Evolutionary conservation across 129 eudicot genomes (phyloP), one percentile per base, ranked within the genome.

Genomic region (Erigeron canadensis): DNA sequence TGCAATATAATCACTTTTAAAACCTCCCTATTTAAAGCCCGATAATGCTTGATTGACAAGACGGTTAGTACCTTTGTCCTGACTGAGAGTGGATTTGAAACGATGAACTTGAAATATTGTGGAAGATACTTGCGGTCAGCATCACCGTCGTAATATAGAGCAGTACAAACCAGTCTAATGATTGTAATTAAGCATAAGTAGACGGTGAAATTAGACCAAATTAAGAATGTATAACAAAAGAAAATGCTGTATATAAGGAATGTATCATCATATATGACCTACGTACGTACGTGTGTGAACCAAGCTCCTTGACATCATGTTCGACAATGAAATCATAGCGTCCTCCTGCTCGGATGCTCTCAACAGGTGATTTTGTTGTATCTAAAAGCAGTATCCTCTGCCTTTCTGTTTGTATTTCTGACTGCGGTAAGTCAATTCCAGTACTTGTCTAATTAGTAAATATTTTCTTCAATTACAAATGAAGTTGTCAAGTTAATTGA

Each of bases 231-330:
- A 61, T 16, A 40, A 67, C 13, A 63, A 13, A 23, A 10, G 50
- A 67, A 50, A 80, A 10, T 43, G n/a, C n/a, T n/a, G n/a, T n/a
- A 72, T 70, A 18, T 70, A 7, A 15, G 18, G 8, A 53, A 64
- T 74, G 21, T 23, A 9, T 23, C 44, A 59, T 59, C n/a, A 41
- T 65, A 65, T 23, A 63, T 11, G 69, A 81, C 96, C 58, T 86
- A 94, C 98, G 97, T 89, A 81, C 96, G 53, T 86, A 94, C 98
- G 97, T 89, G 87, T 94, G 98, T 67, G 96, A 87, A 72, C 98
- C 98, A 45, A 94, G 93, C 80, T 94, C 98, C 76, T 94, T 94
- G 38, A 94, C 96, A 57, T 94, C 98, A 79, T 94, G 98, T 71
- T 94, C 96, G 18, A 94, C 98, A 56, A 94, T 94, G 75, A 94